phyloP scores from a whole-genome alignment of 345 rosid genomes.

The Hypericum androsaemum region DNA sequence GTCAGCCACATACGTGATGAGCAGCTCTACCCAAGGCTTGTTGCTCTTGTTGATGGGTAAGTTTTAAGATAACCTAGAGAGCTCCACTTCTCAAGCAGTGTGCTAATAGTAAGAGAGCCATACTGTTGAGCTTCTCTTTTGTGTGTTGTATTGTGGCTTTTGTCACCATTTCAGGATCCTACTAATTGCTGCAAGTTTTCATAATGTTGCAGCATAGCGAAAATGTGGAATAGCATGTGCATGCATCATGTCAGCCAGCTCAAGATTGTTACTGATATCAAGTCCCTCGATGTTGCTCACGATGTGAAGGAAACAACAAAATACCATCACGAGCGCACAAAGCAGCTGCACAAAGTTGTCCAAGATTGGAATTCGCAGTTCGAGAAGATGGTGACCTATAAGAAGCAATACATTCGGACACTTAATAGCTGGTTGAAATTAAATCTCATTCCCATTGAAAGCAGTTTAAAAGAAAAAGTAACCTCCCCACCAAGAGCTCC shows the following conservation, averaged over 20 bases:
- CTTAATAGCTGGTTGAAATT: slow-evolving; percentile 24
- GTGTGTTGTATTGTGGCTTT: not conserved
- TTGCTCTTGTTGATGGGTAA: slow-evolving; percentile 66
- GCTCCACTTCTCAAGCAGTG: too few species aligned
- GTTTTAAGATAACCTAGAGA: slow-evolving; percentile 9
- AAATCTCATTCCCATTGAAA: slow-evolving; percentile 27
- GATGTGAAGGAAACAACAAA: slow-evolving; percentile 63
- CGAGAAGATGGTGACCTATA: slow-evolving; percentile 55
- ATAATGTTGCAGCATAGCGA: slow-evolving; percentile 53
- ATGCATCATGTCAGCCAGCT: slow-evolving; percentile 65
- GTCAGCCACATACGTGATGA: slow-evolving; percentile 78
- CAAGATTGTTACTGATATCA: slow-evolving; percentile 49
- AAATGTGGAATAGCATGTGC: slow-evolving; percentile 76
- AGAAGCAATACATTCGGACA: slow-evolving; percentile 66
- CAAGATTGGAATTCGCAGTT: slow-evolving; percentile 68
- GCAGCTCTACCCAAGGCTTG: slow-evolving; percentile 79
- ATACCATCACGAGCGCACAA: slow-evolving; percentile 66
- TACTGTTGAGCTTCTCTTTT: not conserved
- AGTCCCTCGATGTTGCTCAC: slow-evolving; percentile 44
- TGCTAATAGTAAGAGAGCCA: too few species aligned
- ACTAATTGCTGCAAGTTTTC: slow-evolving; percentile 4
- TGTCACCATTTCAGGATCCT: not conserved
- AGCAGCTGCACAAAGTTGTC: slow-evolving; percentile 48
- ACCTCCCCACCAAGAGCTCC: slow-evolving; percentile 64
- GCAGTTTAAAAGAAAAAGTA: slow-evolving; percentile 27